Evolutionary conservation across 164 flowering plant species (phyloP).

Genomic region (Sedum album): DNA sequence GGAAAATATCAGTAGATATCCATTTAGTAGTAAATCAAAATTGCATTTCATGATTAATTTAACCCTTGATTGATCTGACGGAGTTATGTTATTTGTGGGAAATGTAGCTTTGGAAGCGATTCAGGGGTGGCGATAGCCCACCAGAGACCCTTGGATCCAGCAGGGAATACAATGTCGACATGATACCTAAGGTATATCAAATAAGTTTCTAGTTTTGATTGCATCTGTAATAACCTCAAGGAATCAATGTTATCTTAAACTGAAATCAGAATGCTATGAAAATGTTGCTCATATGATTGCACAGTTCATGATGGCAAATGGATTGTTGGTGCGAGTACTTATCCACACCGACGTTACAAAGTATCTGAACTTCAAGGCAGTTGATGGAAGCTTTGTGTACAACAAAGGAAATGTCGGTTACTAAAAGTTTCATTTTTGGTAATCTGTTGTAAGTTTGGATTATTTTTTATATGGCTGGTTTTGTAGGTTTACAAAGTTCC

Average conservation of each 20-base stretch:
- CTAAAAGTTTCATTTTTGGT: neutral
- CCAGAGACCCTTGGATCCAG: neutral
- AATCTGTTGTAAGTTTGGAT: neutral
- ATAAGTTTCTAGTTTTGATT: too few relatives aligned
- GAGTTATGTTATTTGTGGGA: neutral
- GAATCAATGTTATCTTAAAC: too few relatives aligned
- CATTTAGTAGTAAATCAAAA: too few relatives aligned
- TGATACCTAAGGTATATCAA: neutral
- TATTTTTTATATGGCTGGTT: neutral
- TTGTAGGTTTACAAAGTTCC: neutral
- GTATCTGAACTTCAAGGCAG: neutral
- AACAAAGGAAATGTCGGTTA: neutral
- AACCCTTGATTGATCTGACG: too few relatives aligned
- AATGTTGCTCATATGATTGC: neutral
- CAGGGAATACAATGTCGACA: neutral
- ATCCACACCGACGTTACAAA: neutral
- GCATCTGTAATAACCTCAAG: too few relatives aligned
- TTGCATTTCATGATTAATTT: too few relatives aligned
- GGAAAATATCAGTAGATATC: too few relatives aligned
- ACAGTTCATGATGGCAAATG: neutral
- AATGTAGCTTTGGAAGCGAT: neutral
- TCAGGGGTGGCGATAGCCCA: neutral
- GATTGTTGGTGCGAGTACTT: neutral
- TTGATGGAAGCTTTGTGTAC: neutral
- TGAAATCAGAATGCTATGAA: too few relatives aligned